Evolutionary conservation across 352 stramenopile species (phyloP), one percentile per base, ranked within the genome.

Genomic region (Halophytophthora batemanensis): DNA sequence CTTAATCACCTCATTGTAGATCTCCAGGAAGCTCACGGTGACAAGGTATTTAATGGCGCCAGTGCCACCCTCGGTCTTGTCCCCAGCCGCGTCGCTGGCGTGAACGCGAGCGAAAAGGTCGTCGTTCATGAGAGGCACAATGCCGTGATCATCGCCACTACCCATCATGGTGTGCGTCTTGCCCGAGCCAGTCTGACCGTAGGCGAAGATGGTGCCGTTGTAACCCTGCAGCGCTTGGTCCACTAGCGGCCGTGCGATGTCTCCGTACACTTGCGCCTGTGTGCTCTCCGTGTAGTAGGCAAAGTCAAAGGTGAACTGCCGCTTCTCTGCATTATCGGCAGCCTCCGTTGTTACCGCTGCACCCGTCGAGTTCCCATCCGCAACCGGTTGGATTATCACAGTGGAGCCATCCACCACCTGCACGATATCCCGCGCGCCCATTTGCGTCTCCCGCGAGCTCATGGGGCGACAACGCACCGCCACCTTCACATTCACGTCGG

Each of bases 1-100:
- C 34, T 95, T 90, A 53, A 98, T 95, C 1, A 96, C 80, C 59
- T 98, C 93, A 61, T 98, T 97, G 74, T 98, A 98, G 50, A 98
- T 97, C 53, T 98, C 93, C 18, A 98, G 66, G 56, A 96, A 98
- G n/a, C 86, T 96, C 14, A 96, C 89, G 1, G 82, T 90, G 14
- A 97, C 74, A 25, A 96, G 70, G 57, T 86, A 97, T 57, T 96
- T 86, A 39, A 78, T 66, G 4, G 53, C 65, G 42, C 53, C 53
- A 31, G 25, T 31, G 18, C 68, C 50, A n/a, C 58, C 61, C 10
- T 60, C 44, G 7, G 14, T 22, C 28, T 59, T 63, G 37, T 38
- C 44, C 21, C 53, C 63, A 7, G 56, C 49, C 19, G 40, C 47
- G 15, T 66, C 55, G 29, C 59, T 69, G 18, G 50, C 56, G 15